Evolutionary conservation across 2,329 filamentous ascomycete species (phyloP), one percentile per base, ranked within the genome.

Genomic region (Aureobasidium lini): DNA sequence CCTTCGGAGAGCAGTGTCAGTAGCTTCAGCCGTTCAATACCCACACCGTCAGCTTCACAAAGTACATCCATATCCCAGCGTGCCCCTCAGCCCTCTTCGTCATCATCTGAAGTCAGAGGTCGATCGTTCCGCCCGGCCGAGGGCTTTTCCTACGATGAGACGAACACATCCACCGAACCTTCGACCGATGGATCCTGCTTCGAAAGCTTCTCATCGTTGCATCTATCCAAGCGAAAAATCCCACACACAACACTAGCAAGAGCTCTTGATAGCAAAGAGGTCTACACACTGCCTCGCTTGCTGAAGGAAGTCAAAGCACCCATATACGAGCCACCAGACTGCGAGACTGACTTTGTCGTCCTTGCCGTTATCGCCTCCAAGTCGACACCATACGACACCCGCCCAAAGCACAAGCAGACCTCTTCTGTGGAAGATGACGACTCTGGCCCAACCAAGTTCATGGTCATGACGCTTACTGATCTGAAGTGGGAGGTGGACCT

Each of bases 401-500:
- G 84, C 64, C 76, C 78, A 31, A 65, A 69, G 1, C 73, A 73
- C 40, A 68, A 70, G 16, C 73, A 75, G 1, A 77, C 77, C 53
- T 72, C 75, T 8, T 69, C 68, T 13, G 70, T 69, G 4, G 73
- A 79, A 47, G 73, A 75, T 54, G 64, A 64, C n/a, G 75, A 77
- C 49, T 76, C 81, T 49, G 79, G 82, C 9, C 75, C 75, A 34
- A 74, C 70, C 2, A 96, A 95, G 71, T 99, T 95, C 76, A 96
- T 99, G 89, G 87, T 93, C 1, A 77, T 99, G 62, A 89, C 84
- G 1, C 79, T 99, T 2, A 90, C 89, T 0, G 93, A 99, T 71
- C 78, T 99, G 10, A 87, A 90, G 67, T 96, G 86, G 84, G 90
- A 96, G 66, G 73, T 99, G 11, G 92, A 97, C 64, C 81, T 97